Percentiles rank a stretch among this genome's conserved stretches.
Conservation (phyloP, 768 basidiomycete species). For the Pleurotus eryngii region DNA sequence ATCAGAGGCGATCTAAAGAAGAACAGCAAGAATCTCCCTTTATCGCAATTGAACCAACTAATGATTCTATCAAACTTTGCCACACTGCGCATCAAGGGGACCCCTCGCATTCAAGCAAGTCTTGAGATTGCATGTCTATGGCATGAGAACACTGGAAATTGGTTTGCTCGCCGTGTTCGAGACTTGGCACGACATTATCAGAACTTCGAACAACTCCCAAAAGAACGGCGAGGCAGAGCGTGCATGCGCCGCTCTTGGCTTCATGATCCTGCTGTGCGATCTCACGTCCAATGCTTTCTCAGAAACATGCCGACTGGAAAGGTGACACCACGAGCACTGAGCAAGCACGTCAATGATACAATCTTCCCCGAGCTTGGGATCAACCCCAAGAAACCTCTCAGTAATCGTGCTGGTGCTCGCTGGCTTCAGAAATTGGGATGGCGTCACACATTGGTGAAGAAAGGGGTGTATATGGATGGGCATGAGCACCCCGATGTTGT, state of each 20-base stretch:
- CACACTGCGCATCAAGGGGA: conserved; percentile 29
- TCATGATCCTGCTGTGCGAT: conserved; percentile 19
- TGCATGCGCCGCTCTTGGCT: conserved; percentile 14
- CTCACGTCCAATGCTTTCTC: conserved; percentile 17
- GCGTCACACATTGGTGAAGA: conserved; percentile 20
- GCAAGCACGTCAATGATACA: conserved; percentile 19
- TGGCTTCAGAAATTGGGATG: conserved; percentile 37
- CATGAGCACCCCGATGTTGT: conserved; percentile 34
- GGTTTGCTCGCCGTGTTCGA: conserved; percentile 24
- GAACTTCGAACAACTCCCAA: conserved; percentile 21
- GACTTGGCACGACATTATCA: conserved; percentile 19
- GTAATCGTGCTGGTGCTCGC: conserved; percentile 26
- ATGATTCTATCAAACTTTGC: conserved; percentile 33
- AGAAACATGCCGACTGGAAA: conserved; percentile 18
- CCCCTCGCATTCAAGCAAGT: conserved; percentile 24
- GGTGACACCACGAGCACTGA: conserved; percentile 26
- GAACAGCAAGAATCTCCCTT: conserved; percentile 15
- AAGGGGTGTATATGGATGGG: conserved; percentile 36
- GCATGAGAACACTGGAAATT: conserved; percentile 27
- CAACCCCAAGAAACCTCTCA: conserved; percentile 17
- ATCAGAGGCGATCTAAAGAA: conserved; percentile 28
- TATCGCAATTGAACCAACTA: conserved; percentile 28
- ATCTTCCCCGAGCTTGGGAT: conserved; percentile 31
- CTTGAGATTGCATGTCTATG: conserved; percentile 33
- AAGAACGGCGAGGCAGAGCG: conserved; percentile 21